Evolutionary conservation across 805 yeast species (phyloP), one percentile per base, ranked within the genome.

Genomic region (Wickerhamiella siamensis): DNA sequence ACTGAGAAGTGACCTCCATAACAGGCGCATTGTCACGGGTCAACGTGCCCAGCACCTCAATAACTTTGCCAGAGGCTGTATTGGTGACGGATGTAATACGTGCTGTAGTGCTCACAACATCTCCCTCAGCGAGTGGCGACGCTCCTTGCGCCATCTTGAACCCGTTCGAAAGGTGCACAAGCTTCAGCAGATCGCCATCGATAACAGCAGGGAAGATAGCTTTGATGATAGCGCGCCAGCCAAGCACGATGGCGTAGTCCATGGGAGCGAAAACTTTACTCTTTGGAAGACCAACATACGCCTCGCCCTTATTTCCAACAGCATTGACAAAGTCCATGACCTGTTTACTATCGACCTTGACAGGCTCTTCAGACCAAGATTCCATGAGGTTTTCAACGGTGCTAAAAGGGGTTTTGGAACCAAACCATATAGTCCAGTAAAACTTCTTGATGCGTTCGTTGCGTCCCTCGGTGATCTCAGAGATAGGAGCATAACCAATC

Each of bases 401-500:
- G 52, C 81, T 77, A 51, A 77, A 77, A 51, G 65, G 65, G 27
- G 47, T 59, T 36, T 63, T 58, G 34, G 67, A 50, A 47, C 88
- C 93, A 58, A 84, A 84, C 99, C 99, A 91, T 56, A 88, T 70
- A 60, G 79, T 79, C 98, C 98, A 91, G 76, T 91, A 91, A 70
- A 91, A 83, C 63, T 78, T 77, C 69, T 91, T 91, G 65, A 93
- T 88, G 63, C 97, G 75, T 46, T 74, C 75, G 65, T 91, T 91
- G 70, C 98, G 79, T 55, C 78, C 91, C 50, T 77, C 82, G 78
- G 83, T 80, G 31, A 80, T 74, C 66, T 91, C 98, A 50, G 77
- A 69, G 52, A 91, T 81, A 58, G 98, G 97, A 45, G 95, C 94
- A 59, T 80, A 87, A n/a, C 98, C 98, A 60, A 80, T 83, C 40